Evolutionary conservation across 805 yeast species (phyloP).

Genomic region (Brettanomyces nanus): DNA sequence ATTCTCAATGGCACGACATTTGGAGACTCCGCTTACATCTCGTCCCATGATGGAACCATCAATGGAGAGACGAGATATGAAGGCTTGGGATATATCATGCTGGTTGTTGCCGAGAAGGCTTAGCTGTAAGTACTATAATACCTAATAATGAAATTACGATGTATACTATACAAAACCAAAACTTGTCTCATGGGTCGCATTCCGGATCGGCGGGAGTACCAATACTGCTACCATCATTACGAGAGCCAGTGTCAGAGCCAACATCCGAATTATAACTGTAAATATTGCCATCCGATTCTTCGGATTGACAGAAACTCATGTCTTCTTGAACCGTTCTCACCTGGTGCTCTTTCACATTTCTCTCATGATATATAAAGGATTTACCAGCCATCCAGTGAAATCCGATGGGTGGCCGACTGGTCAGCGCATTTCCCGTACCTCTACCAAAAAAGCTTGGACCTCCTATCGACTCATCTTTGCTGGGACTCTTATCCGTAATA

Average conservation of each 20-base stretch:
- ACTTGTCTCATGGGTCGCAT: not conserved
- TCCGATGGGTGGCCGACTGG: not conserved
- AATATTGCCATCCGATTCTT: no score
- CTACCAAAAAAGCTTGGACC: not conserved
- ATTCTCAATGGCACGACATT: constrained; percentile 3
- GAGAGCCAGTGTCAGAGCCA: not conserved
- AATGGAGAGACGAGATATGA: constrained; percentile 4
- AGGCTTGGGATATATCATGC: constrained; percentile 7
- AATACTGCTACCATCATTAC: not conserved
- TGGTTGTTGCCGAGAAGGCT: constrained; percentile 9
- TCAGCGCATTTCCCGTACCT: not conserved
- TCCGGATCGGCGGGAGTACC: not conserved
- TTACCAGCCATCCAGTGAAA: not conserved
- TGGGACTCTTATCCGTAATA: not conserved
- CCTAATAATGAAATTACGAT: not conserved
- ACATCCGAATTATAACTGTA: no score
- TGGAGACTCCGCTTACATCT: constrained; percentile 5
- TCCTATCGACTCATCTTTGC: not conserved
- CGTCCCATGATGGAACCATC: constrained; percentile 5
- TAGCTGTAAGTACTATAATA: no score
- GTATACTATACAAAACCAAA: not conserved
- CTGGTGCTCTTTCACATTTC: not conserved
- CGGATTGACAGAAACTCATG: no score
- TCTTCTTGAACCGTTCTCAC: constrained; percentile 1
- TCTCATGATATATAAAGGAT: not conserved